phyloP scores from a whole-genome alignment of 768 basidiomycete genomes.

The Suillus paluster region DNA sequence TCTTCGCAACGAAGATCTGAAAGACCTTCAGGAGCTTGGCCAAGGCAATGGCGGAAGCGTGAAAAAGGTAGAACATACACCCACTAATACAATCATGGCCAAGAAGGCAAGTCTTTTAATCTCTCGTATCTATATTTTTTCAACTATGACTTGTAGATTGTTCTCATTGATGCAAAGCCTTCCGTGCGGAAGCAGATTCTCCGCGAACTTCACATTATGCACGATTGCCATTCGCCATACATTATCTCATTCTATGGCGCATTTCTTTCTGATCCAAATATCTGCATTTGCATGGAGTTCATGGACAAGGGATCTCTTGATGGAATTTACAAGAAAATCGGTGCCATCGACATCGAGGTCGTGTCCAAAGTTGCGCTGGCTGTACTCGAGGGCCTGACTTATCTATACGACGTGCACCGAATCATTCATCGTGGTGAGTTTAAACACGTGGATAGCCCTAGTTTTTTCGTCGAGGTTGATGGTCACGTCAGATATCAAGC shows the following conservation, averaged over 20 bases:
- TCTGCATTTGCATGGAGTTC: slow-evolving; percentile 98
- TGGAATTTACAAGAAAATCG: slow-evolving; percentile 94
- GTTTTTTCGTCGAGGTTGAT: slow-evolving; percentile 20
- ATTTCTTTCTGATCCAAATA: slow-evolving; percentile 95
- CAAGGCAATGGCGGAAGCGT: slow-evolving; percentile 98
- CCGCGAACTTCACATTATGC: slow-evolving; percentile 98
- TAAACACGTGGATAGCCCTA: not conserved
- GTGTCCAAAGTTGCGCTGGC: slow-evolving; percentile 95
- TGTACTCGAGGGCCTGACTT: slow-evolving; percentile 93
- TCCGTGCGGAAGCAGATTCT: slow-evolving; percentile 97
- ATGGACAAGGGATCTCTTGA: slow-evolving; percentile 96
- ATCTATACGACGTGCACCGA: slow-evolving; percentile 95
- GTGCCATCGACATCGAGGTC: slow-evolving; percentile 89
- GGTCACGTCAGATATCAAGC: slow-evolving; percentile 84
- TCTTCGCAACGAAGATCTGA: slow-evolving; percentile 86
- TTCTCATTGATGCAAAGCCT: slow-evolving; percentile 95
- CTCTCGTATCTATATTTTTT: not conserved
- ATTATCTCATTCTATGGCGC: slow-evolving; percentile 99
- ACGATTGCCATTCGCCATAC: slow-evolving; percentile 90
- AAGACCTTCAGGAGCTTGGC: slow-evolving; percentile 89
- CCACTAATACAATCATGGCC: slow-evolving; percentile 93
- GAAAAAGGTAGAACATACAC: slow-evolving; percentile 91
- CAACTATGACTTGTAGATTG: slow-evolving; percentile 61
- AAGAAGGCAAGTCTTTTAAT: slow-evolving; percentile 77
- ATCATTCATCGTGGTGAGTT: slow-evolving; percentile 97